Percentiles rank a stretch among this genome's conserved stretches.
These are phyloP conservation scores for Cladosporium sp. DNA, from an alignment of 2,329 filamentous ascomycete species.

Conservation along the genomic window DNA sequence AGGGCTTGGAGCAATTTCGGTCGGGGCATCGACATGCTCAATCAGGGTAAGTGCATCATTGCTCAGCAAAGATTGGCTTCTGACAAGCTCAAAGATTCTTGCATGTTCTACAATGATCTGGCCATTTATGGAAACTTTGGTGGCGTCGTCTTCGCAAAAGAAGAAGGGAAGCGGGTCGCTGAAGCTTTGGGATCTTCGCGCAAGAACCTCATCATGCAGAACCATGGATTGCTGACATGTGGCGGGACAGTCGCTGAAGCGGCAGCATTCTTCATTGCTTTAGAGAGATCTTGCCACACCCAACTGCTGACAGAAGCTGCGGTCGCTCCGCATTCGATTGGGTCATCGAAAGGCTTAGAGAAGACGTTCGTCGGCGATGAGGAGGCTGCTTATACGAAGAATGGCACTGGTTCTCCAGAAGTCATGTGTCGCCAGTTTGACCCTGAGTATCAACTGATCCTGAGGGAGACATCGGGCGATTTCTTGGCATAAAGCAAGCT, in stretches of 20 bases:
- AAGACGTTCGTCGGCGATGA: slow-evolving; percentile 46
- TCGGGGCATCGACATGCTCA: slow-evolving; percentile 34
- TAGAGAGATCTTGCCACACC: slow-evolving; percentile 53
- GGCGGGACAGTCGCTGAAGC: slow-evolving; percentile 33
- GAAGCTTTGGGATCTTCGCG: slow-evolving; percentile 25
- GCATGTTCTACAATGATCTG: slow-evolving; percentile 31
- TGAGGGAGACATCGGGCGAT: slow-evolving; percentile 4
- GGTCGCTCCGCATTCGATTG: slow-evolving; percentile 25
- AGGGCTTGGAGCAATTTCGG: slow-evolving; percentile 37
- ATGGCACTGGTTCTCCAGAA: slow-evolving; percentile 1
- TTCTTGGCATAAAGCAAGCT: neutral
- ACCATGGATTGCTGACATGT: slow-evolving; percentile 39
- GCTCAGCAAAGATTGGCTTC: neutral
- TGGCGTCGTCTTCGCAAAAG: slow-evolving; percentile 36
- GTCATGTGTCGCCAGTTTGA: slow-evolving; percentile 10
- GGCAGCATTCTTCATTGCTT: slow-evolving; percentile 31
- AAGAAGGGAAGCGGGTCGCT: slow-evolving; percentile 37
- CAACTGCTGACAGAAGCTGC: slow-evolving; percentile 59
- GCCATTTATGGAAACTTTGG: slow-evolving; percentile 36
- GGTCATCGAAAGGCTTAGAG: slow-evolving; percentile 33
- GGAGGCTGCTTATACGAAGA: slow-evolving; percentile 33
- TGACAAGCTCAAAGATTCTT: slow-evolving; percentile 13
- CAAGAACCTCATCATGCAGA: slow-evolving; percentile 33
- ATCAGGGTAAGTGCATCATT: slow-evolving; percentile 27
- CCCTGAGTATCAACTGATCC: slow-evolving; percentile 7